These are phyloP conservation scores for Naganishia sp. DNA, from an alignment of 1,284 basidiomycete genomes.

Conservation along the genomic window DNA sequence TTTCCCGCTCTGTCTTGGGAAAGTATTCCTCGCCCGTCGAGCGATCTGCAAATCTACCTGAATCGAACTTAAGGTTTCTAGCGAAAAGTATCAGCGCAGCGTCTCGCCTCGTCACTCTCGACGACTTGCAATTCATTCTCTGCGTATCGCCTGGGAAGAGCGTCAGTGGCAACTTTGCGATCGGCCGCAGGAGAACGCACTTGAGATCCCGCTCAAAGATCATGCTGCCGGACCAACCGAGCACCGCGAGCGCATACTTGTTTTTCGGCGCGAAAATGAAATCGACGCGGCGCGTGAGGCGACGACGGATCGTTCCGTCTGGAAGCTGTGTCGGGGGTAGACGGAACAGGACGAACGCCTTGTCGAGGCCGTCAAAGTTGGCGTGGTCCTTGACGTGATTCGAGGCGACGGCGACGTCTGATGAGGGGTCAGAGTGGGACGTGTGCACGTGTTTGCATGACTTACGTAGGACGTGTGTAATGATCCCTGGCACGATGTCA, in stretches of 20 bases:
- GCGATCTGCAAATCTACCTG: conserved; percentile 44
- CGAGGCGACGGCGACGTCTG: conserved; percentile 25
- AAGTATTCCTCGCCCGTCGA: conserved; percentile 46
- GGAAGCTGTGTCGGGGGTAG: conserved; percentile 35
- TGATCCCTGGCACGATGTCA: conserved; percentile 36
- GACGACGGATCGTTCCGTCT: conserved; percentile 26
- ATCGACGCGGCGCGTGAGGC: conserved; percentile 50
- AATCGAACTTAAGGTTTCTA: conserved; percentile 49
- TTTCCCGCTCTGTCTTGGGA: conserved; percentile 48
- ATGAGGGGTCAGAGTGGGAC: background rate
- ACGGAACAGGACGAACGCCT: conserved; percentile 48
- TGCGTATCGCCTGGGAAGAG: conserved; percentile 40
- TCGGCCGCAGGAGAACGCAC: conserved; percentile 34
- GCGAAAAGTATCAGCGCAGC: background rate
- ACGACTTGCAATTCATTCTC: conserved; percentile 37
- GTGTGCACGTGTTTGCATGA: background rate
- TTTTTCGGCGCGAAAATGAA: conserved; percentile 48
- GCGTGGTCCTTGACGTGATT: conserved; percentile 35
- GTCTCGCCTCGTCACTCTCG: background rate
- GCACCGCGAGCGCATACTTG: conserved; percentile 49
- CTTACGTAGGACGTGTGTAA: conserved; percentile 53
- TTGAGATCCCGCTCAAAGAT: conserved; percentile 55
- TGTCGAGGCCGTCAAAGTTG: conserved; percentile 55
- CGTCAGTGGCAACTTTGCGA: background rate
- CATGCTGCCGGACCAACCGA: conserved; percentile 54